Conservation (phyloP, 768 basidiomycete species). For the Dioszegia crocea region DNA sequence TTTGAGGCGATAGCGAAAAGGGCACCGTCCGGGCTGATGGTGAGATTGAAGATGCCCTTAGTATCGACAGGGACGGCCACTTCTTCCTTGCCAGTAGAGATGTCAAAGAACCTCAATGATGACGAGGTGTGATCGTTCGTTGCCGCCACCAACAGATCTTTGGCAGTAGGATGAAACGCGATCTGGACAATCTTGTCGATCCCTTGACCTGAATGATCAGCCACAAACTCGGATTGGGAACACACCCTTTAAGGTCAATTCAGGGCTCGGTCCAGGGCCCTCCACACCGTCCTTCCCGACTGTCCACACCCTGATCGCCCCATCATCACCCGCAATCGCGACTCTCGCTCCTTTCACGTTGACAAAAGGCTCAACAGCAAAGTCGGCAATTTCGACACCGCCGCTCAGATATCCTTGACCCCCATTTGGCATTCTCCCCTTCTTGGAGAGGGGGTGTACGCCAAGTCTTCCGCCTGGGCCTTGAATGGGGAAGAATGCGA, state of each 20-base stretch:
- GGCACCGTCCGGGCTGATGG: conserved; percentile 39
- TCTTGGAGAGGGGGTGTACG: conserved; percentile 42
- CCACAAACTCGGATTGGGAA: background rate
- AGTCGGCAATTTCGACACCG: conserved; percentile 48
- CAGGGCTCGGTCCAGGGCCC: conserved; percentile 29
- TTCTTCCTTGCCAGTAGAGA: conserved; percentile 20
- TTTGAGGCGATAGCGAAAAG: conserved; percentile 48
- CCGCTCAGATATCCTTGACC: conserved; percentile 34
- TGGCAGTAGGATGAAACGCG: conserved; percentile 46
- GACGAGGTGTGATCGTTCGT: conserved; percentile 48
- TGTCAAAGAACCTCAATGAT: conserved; percentile 42
- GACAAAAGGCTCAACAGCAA: conserved; percentile 43
- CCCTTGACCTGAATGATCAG: conserved; percentile 19
- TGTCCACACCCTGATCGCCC: conserved; percentile 43
- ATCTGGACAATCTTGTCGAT: conserved; percentile 48
- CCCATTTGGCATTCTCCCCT: conserved; percentile 44
- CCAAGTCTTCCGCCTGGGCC: conserved; percentile 50
- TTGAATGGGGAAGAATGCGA: conserved; percentile 50
- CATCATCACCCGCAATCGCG: conserved; percentile 46
- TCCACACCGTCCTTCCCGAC: conserved; percentile 28
- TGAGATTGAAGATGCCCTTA: conserved; percentile 41
- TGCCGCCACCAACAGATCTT: conserved; percentile 39
- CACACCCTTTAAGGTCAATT: conserved; percentile 41
- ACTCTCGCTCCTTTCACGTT: background rate
- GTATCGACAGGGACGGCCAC: conserved; percentile 19